Percentiles rank a stretch among this genome's conserved stretches.
phyloP scores from a whole-genome alignment of 2,329 filamentous ascomycete genomes.

The Xylaria sp. region DNA sequence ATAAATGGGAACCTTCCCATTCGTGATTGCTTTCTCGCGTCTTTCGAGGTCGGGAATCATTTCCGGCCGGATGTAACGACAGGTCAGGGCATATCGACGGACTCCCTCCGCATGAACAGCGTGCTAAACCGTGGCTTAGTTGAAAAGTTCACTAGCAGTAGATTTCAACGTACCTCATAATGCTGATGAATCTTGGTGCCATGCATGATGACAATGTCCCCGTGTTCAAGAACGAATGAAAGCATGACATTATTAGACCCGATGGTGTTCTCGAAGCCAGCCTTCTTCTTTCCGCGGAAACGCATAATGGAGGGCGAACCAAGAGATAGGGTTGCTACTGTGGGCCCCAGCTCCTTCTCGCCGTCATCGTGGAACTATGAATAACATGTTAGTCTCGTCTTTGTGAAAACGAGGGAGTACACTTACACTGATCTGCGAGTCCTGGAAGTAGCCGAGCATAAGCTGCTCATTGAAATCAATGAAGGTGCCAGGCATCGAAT shows the following conservation, averaged over 20 bases:
- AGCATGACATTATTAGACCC: constrained; percentile 45
- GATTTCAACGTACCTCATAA: constrained; percentile 59
- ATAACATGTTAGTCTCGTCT: constrained; percentile 9
- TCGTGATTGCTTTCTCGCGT: constrained; percentile 29
- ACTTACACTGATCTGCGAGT: constrained; percentile 65
- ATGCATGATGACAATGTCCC: constrained; percentile 73
- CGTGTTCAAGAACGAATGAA: constrained; percentile 63
- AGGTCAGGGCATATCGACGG: constrained; percentile 37
- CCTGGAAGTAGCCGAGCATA: constrained; percentile 70
- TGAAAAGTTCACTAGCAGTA: not conserved
- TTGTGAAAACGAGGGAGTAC: not conserved
- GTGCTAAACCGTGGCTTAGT: constrained; percentile 33
- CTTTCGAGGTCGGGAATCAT: constrained; percentile 28
- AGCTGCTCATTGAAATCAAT: constrained; percentile 71
- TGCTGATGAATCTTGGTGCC: constrained; percentile 66
- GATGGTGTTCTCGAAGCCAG: constrained; percentile 10
- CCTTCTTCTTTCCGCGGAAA: constrained; percentile 63
- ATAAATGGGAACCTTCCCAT: constrained; percentile 31
- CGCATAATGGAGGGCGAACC: constrained; percentile 68
- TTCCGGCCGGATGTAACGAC: constrained; percentile 38
- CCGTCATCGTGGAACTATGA: constrained; percentile 72
- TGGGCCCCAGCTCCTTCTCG: constrained; percentile 69
- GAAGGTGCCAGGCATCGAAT: constrained; percentile 44
- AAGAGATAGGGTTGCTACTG: constrained; percentile 69
- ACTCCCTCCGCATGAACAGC: constrained; percentile 28